Conservation (phyloP, 805 yeast species). For the Scheffersomyces lignosus region DNA sequence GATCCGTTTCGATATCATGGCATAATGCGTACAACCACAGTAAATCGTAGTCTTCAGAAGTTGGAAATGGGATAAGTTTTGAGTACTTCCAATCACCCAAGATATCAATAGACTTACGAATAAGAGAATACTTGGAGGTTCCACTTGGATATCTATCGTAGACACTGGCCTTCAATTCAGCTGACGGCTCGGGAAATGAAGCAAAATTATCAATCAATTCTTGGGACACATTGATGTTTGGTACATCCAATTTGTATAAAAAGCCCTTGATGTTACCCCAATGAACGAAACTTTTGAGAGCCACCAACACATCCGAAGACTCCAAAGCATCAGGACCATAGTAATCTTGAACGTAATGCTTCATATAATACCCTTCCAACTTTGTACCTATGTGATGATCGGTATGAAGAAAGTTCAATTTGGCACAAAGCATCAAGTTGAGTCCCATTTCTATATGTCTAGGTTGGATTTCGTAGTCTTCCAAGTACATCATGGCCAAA, state of each 20-base stretch:
- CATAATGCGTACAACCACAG: constrained; percentile 41
- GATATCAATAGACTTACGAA: constrained; percentile 38
- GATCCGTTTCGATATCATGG: constrained; percentile 46
- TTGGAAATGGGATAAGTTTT: constrained; percentile 38
- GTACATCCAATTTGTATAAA: constrained; percentile 41
- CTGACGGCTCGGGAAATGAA: constrained; percentile 42
- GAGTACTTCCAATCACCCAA: constrained; percentile 41
- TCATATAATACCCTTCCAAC: constrained; percentile 46
- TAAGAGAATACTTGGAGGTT: constrained; percentile 45
- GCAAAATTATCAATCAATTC: constrained; percentile 30
- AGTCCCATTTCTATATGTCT: constrained; percentile 43
- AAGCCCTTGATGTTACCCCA: constrained; percentile 56
- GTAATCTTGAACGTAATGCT: constrained; percentile 34
- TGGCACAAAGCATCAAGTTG: constrained; percentile 44
- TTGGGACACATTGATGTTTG: constrained; percentile 32
- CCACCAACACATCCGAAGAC: constrained; percentile 44
- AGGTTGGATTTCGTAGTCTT: constrained; percentile 20
- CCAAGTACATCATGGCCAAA: constrained; percentile 26
- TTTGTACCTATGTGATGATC: constrained; percentile 56
- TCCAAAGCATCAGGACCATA: constrained; percentile 41
- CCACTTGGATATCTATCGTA: constrained; percentile 54
- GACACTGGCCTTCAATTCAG: constrained; percentile 39
- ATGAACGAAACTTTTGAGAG: constrained; percentile 52
- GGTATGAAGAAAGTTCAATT: constrained; percentile 53
- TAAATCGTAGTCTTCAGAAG: constrained; percentile 18